These are phyloP conservation scores for Chaetomium globosum DNA, from an alignment of 2,329 filamentous ascomycete species.

Conservation along the genomic window DNA sequence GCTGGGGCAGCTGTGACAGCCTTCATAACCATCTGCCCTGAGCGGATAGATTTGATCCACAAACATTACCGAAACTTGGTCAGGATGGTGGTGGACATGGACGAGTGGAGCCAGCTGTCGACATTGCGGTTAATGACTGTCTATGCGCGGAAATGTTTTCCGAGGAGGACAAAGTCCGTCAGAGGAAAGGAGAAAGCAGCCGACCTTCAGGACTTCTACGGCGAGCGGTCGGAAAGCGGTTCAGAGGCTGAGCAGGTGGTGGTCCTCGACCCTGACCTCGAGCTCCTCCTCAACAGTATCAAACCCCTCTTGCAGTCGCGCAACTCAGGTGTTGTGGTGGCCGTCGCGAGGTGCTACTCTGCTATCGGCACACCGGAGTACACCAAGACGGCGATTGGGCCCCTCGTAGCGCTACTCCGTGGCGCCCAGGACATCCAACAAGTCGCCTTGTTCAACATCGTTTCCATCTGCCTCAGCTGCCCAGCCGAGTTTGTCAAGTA, in stretches of 20 bases:
- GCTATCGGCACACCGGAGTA: conserved; percentile 81
- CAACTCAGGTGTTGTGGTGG: conserved; percentile 88
- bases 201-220: conserved; percentile 76
- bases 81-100: conserved; percentile 95
- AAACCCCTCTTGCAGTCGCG: conserved; percentile 86
- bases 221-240: conserved; percentile 59
- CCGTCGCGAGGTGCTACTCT: conserved; percentile 81
- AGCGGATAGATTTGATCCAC: conserved; percentile 85
- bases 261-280: conserved; percentile 77
- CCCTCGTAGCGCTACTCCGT: conserved; percentile 81
- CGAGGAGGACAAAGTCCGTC: conserved; percentile 63
- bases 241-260: conserved; percentile 57
- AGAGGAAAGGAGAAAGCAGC: conserved; percentile 47
- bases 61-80: conserved; percentile 83
- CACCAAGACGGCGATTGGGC: conserved; percentile 74
- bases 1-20: conserved; percentile 88
- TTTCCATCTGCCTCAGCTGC: conserved; percentile 79
- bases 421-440: conserved; percentile 86
- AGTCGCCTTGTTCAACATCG: conserved; percentile 89
- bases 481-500: conserved; percentile 86
- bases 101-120: conserved; percentile 94
- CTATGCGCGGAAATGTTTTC: conserved; percentile 88
- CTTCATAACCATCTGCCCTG: conserved; percentile 86
- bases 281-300: conserved; percentile 76
- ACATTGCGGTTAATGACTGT: conserved; percentile 78